phyloP scores from a whole-genome alignment of 225 moss, liverwort and hornwort genomes.

The Climacium dendroides region DNA sequence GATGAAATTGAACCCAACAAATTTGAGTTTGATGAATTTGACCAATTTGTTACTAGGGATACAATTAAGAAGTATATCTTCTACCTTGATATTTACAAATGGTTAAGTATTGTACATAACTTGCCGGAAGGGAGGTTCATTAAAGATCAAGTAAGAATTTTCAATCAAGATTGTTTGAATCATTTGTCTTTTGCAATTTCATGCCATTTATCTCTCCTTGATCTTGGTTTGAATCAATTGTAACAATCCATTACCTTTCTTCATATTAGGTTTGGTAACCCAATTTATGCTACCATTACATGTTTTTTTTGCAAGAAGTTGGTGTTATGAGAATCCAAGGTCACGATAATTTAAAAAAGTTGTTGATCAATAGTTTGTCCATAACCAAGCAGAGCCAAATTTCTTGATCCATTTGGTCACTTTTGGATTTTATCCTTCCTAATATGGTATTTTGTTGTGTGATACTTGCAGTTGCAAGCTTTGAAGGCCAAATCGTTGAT shows the following conservation, averaged over 20 bases:
- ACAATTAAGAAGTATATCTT: too few species aligned
- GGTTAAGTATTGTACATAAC: too few species aligned
- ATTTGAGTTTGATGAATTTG: too few species aligned
- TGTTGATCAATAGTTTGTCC: background rate
- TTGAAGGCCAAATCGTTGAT: background rate
- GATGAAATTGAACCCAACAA: too few species aligned
- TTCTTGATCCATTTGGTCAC: background rate
- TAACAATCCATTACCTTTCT: background rate
- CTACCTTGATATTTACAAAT: too few species aligned
- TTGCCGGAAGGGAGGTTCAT: background rate
- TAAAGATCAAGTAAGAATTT: background rate
- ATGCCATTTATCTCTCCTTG: background rate
- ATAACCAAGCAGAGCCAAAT: background rate
- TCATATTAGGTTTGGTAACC: background rate
- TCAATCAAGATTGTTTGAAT: background rate
- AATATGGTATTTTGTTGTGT: background rate
- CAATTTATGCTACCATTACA: background rate
- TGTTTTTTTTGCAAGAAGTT: background rate
- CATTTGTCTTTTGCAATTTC: background rate
- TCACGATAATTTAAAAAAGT: background rate
- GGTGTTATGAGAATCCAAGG: background rate
- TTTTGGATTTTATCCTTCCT: fast-evolving
- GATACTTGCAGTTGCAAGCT: background rate
- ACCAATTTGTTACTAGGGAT: background rate
- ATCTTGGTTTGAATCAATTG: background rate